A percentile compares a stretch with the other conserved stretches of the same genome.
phyloP scores from a whole-genome alignment of 371 early-diverging fungal genomes.

The Fennellomyces sp. region DNA sequence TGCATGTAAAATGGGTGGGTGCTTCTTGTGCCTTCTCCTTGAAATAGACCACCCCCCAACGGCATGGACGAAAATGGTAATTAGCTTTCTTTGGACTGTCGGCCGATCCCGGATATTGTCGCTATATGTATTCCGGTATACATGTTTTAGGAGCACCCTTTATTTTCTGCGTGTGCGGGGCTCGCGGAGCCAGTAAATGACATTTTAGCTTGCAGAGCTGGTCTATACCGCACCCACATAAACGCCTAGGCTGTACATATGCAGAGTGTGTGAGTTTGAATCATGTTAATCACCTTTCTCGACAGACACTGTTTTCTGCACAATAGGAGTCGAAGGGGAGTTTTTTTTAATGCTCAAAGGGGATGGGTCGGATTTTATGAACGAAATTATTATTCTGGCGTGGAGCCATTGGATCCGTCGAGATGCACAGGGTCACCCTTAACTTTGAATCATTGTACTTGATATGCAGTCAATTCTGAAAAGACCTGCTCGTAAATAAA shows the following conservation, averaged over 20 bases:
- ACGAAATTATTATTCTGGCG: too few relatives aligned
- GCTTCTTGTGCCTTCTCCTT: constrained; percentile 1
- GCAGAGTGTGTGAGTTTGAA: background rate
- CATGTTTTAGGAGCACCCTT: too few relatives aligned
- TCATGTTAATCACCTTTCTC: background rate
- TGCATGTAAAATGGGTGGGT: background rate
- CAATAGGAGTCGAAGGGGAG: background rate
- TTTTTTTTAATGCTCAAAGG: too few relatives aligned
- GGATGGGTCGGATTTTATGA: background rate
- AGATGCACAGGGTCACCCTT: background rate
- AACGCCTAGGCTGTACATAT: too few relatives aligned
- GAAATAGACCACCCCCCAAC: background rate
- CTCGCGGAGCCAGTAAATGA: too few relatives aligned
- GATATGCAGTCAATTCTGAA: constrained; percentile 6
- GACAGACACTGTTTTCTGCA: constrained; percentile 2
- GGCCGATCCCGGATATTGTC: constrained; percentile 9
- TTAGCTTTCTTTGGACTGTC: background rate
- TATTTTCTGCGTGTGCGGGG: background rate
- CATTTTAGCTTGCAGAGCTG: too few relatives aligned
- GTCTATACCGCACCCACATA: too few relatives aligned
- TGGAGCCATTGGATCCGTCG: too few relatives aligned
- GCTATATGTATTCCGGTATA: too few relatives aligned
- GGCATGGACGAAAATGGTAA: constrained; percentile 15
- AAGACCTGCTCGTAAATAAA: background rate
- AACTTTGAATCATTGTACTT: background rate